A percentile compares a stretch with the other conserved stretches of the same genome.
phyloP scores from a whole-genome alignment of 1,139 yeast genomes.

The Kodamaea derodonti region DNA sequence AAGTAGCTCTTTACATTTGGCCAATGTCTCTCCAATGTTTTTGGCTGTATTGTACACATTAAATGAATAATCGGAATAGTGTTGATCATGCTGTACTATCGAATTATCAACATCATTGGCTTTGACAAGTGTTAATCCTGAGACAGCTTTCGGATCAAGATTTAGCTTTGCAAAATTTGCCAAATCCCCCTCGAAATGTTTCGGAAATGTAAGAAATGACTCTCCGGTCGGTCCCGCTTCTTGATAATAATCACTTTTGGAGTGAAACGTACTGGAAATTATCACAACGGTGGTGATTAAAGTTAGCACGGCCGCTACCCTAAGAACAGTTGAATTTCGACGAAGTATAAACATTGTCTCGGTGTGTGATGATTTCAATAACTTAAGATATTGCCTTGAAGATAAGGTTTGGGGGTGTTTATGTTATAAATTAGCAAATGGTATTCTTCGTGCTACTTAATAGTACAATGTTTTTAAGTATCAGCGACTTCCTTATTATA shows the following conservation, averaged over 20 bases:
- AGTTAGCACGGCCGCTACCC: not conserved
- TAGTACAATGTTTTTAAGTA: too few species aligned
- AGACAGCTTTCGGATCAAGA: slow-evolving; percentile 1
- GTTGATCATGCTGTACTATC: slow-evolving; percentile 1
- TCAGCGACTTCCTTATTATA: too few species aligned
- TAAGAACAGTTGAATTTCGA: not conserved
- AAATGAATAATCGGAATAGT: slow-evolving; percentile 6
- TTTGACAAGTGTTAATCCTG: not conserved
- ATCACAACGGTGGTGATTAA: not conserved
- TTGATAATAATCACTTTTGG: not conserved
- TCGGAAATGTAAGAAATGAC: slow-evolving; percentile 7
- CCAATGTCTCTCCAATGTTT: slow-evolving; percentile 7
- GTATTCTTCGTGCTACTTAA: too few species aligned
- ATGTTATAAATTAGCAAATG: too few species aligned
- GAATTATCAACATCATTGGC: not conserved
- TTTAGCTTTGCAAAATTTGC: slow-evolving; percentile 7
- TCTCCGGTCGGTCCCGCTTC: not conserved
- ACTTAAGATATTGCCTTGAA: too few species aligned
- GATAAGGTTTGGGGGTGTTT: too few species aligned
- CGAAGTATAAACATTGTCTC: not conserved
- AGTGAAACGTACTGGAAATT: not conserved
- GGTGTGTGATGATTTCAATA: too few species aligned
- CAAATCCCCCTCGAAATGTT: slow-evolving; percentile 8
- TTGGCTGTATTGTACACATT: slow-evolving; percentile 8
- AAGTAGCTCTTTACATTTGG: slow-evolving; percentile 7